Evolutionary conservation across 2,329 filamentous ascomycete species (phyloP).

Genomic region (Colletotrichum camelliae): DNA sequence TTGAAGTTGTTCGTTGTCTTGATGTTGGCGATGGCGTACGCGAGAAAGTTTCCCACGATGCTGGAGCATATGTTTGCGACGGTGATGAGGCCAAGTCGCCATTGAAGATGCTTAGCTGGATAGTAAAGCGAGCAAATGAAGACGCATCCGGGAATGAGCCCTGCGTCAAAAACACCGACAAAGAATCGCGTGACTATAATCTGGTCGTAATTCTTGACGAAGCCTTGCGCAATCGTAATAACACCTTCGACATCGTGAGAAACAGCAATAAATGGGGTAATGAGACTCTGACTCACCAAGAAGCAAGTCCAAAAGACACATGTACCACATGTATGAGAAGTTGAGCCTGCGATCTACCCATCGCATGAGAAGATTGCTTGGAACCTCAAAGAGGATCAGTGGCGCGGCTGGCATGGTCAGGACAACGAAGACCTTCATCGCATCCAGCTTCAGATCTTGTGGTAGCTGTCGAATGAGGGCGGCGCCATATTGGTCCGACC

Average conservation of each 20-base stretch:
- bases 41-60: constrained; percentile 27
- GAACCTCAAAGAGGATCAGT: constrained; percentile 23
- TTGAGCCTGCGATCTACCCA: constrained; percentile 16
- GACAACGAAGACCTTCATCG: constrained; percentile 26
- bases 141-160: constrained; percentile 29
- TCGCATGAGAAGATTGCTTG: constrained; percentile 27
- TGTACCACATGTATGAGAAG: constrained; percentile 23
- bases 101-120: constrained; percentile 26
- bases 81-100: constrained; percentile 27
- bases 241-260: constrained; percentile 13
- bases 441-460: constrained; percentile 26
- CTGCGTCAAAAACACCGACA: constrained; percentile 28
- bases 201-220: constrained; percentile 25
- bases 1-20: constrained; percentile 23
- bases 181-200: constrained; percentile 26
- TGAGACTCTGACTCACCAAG: constrained; percentile 5
- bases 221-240: constrained; percentile 29
- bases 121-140: constrained; percentile 29
- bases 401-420: constrained; percentile 22
- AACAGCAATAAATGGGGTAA: not conserved
- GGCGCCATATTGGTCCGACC: constrained; percentile 30
- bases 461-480: constrained; percentile 28
- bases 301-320: constrained; percentile 23
- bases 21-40: constrained; percentile 29
- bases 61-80: constrained; percentile 28